Percentiles rank a stretch among this genome's conserved stretches.
These are phyloP conservation scores for Phyllosticta citribraziliensis DNA, from an alignment of 2,329 filamentous ascomycete genomes.

Conservation along the genomic window DNA sequence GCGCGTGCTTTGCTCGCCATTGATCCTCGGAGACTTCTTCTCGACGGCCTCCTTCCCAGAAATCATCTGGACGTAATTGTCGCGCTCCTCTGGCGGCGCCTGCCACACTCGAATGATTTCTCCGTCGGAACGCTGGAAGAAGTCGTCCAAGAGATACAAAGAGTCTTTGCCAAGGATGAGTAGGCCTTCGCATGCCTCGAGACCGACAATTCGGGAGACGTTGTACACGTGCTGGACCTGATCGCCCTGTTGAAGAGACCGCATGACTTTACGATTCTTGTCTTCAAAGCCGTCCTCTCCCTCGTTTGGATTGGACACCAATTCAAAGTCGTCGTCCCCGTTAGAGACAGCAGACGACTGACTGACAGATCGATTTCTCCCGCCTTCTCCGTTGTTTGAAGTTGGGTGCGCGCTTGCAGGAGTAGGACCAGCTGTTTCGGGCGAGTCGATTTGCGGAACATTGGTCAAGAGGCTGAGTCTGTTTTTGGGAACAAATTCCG, in stretches of 20 bases:
- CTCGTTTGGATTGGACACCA: slow-evolving; percentile 87
- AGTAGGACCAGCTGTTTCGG: slow-evolving; percentile 16
- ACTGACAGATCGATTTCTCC: slow-evolving; percentile 28
- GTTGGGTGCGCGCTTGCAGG: slow-evolving; percentile 15
- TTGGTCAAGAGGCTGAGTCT: slow-evolving; percentile 38
- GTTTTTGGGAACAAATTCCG: slow-evolving; percentile 39
- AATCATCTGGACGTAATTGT: slow-evolving; percentile 92
- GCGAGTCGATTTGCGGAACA: slow-evolving; percentile 20
- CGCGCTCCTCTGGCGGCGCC: slow-evolving; percentile 81
- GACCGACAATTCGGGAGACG: slow-evolving; percentile 82
- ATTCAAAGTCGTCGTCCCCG: slow-evolving; percentile 85
- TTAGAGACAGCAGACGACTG: slow-evolving; percentile 34
- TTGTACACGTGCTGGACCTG: slow-evolving; percentile 92
- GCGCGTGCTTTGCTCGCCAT: slow-evolving; percentile 67
- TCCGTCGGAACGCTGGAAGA: slow-evolving; percentile 88
- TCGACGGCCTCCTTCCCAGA: slow-evolving; percentile 46
- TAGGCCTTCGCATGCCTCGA: slow-evolving; percentile 89
- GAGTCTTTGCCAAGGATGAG: slow-evolving; percentile 86
- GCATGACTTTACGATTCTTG: slow-evolving; percentile 96
- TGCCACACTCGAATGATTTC: slow-evolving; percentile 97
- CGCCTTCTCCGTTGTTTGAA: slow-evolving; percentile 14
- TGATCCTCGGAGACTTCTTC: slow-evolving; percentile 25
- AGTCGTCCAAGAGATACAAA: slow-evolving; percentile 91
- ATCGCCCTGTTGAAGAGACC: slow-evolving; percentile 81
- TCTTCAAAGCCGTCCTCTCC: slow-evolving; percentile 84